phyloP scores from a whole-genome alignment of 345 rosid genomes.

The Eucalyptus regnans region DNA sequence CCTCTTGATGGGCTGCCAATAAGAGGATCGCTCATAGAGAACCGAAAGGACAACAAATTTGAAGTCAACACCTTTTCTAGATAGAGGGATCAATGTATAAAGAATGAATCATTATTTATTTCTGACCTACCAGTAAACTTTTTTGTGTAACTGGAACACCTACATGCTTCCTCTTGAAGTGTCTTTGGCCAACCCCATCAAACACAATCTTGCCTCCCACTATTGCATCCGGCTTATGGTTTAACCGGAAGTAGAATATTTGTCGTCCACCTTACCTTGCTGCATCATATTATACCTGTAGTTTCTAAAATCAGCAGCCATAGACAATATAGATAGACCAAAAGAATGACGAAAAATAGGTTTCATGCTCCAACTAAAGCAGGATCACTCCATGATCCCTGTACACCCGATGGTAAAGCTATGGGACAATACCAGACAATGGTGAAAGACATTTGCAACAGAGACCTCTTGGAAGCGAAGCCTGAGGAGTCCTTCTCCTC shows the following conservation, averaged over 20 bases:
- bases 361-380: not conserved
- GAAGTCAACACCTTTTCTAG: not conserved
- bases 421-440: conserved; percentile 29
- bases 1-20: conserved; percentile 52
- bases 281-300: conserved; percentile 61
- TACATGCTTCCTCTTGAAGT: conserved; percentile 56
- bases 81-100: not conserved
- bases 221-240: conserved; percentile 20
- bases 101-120: not conserved
- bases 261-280: conserved; percentile 34
- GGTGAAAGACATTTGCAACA: conserved; percentile 21
- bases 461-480: conserved; percentile 70
- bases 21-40: conserved; percentile 53
- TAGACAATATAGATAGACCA: not conserved
- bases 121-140: conserved; percentile 86
- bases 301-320: not conserved
- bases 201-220: conserved; percentile 74
- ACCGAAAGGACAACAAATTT: conserved; percentile 13
- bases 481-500: conserved; percentile 54
- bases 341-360: not conserved
- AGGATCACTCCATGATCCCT: not conserved
- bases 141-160: conserved; percentile 44
- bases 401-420: not conserved
- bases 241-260: conserved; percentile 67
- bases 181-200: conserved; percentile 42